A percentile compares a stretch with the other conserved stretches of the same genome.
phyloP scores from a whole-genome alignment of 2,329 filamentous ascomycete genomes.

The Cladophialophora yegresii region DNA sequence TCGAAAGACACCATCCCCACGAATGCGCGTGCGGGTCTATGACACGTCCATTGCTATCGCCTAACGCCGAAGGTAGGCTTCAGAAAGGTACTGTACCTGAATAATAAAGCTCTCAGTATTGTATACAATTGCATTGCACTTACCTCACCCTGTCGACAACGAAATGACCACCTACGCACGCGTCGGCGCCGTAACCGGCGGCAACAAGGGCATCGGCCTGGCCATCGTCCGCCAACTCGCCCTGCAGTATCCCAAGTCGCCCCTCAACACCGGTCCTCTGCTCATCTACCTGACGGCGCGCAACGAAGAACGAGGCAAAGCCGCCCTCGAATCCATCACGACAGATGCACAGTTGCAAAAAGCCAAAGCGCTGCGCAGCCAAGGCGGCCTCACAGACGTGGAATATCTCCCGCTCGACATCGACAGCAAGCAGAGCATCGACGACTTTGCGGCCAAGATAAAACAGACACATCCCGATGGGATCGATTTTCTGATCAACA shows the following conservation, averaged over 20 bases:
- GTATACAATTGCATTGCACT: neutral
- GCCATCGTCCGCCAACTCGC: constrained; percentile 58
- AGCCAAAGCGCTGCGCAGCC: constrained; percentile 49
- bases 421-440: constrained; percentile 49
- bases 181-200: constrained; percentile 58
- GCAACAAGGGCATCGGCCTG: constrained; percentile 54
- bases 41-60: constrained; percentile 8
- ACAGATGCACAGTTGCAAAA: constrained; percentile 50
- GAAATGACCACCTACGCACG: constrained; percentile 40
- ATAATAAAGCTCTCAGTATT: neutral
- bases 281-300: constrained; percentile 59
- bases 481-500: constrained; percentile 58
- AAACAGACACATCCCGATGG: constrained; percentile 51
- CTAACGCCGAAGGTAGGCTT: constrained; percentile 6
- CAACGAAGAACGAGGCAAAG: constrained; percentile 51
- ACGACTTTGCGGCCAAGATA: constrained; percentile 47
- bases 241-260: constrained; percentile 55
- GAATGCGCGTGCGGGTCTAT: neutral
- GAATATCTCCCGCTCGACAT: constrained; percentile 55
- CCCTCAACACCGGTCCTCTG: constrained; percentile 51
- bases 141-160: neutral
- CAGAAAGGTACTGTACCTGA: no score
- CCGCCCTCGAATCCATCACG: constrained; percentile 49
- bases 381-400: constrained; percentile 52
- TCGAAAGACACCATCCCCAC: neutral